Conservation (phyloP, 495 filamentous ascomycete genomes). For the Daldinia vernicosa region DNA sequence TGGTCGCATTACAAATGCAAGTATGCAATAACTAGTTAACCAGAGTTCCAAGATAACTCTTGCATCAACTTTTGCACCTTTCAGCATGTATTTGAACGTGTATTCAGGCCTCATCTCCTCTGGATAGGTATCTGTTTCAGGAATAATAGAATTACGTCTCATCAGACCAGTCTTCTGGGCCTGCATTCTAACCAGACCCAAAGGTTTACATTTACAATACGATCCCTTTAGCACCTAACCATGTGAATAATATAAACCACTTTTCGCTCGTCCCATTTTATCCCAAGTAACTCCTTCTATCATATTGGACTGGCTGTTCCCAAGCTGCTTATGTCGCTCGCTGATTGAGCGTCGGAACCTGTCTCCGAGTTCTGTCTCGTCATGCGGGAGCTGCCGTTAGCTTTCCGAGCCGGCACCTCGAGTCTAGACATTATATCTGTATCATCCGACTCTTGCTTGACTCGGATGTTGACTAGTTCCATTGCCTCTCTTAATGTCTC, state of each 20-base stretch:
- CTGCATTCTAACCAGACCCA: constrained; percentile 8
- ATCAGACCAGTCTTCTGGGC: neutral
- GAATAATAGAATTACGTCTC: neutral
- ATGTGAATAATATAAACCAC: constrained; percentile 6
- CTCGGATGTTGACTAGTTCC: constrained; percentile 69
- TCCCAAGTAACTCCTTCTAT: constrained; percentile 21
- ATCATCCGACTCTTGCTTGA: constrained; percentile 49
- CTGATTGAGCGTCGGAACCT: constrained; percentile 42
- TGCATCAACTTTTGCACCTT: neutral
- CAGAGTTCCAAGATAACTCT: neutral
- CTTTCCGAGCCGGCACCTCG: constrained; percentile 56
- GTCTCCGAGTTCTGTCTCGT: constrained; percentile 45
- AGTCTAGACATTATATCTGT: constrained; percentile 61
- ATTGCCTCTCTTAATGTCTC: constrained; percentile 82
- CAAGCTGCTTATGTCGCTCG: constrained; percentile 44
- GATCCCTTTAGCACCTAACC: constrained; percentile 17
- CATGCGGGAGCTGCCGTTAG: constrained; percentile 45
- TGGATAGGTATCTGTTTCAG: neutral
- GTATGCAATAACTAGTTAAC: too few relatives aligned
- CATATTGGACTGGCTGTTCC: constrained; percentile 45
- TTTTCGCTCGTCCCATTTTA: constrained; percentile 11
- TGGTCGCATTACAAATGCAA: neutral
- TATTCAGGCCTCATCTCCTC: neutral
- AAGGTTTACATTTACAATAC: constrained; percentile 10
- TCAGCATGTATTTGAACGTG: neutral